Conservation (phyloP, 805 yeast genomes). For the Zygosaccharomyces siamensis region DNA sequence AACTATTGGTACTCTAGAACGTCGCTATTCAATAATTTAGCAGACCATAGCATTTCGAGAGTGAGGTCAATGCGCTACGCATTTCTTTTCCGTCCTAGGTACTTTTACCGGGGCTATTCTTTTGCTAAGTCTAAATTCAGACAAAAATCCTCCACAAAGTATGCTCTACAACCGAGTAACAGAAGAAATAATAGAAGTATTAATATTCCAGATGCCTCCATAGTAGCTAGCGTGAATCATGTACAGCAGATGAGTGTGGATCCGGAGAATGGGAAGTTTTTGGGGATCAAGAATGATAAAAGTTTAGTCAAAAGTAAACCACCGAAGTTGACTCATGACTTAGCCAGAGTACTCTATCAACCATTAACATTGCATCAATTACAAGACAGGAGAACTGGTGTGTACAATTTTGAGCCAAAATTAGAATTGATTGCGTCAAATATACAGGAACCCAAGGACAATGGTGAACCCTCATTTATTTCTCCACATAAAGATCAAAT, state of each 20-base stretch:
- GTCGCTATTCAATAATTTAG: too few relatives aligned
- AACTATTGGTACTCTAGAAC: not conserved
- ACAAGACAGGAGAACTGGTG: slow-evolving; percentile 72
- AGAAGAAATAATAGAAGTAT: not conserved
- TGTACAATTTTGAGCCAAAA: slow-evolving; percentile 60
- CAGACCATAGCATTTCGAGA: not conserved
- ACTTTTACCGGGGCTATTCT: slow-evolving; percentile 1
- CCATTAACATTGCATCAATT: slow-evolving; percentile 72
- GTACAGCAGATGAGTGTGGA: slow-evolving; percentile 14
- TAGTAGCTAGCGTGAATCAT: slow-evolving; percentile 3
- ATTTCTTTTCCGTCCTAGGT: not conserved
- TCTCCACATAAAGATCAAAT: slow-evolving; percentile 62
- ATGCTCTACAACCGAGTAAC: not conserved
- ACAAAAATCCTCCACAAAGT: not conserved
- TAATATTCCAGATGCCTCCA: not conserved
- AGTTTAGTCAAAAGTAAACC: slow-evolving; percentile 14
- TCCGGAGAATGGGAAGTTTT: slow-evolving; percentile 6
- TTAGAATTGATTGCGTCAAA: slow-evolving; percentile 50
- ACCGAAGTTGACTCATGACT: slow-evolving; percentile 59
- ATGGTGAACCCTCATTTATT: slow-evolving; percentile 40
- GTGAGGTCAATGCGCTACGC: not conserved
- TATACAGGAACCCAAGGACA: slow-evolving; percentile 13
- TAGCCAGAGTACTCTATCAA: slow-evolving; percentile 68
- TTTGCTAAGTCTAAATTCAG: not conserved
- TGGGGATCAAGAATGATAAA: slow-evolving; percentile 6